These are phyloP conservation scores for Aspergillus pseudoterreus DNA, from an alignment of 2,329 filamentous ascomycete species.

Conservation along the genomic window DNA sequence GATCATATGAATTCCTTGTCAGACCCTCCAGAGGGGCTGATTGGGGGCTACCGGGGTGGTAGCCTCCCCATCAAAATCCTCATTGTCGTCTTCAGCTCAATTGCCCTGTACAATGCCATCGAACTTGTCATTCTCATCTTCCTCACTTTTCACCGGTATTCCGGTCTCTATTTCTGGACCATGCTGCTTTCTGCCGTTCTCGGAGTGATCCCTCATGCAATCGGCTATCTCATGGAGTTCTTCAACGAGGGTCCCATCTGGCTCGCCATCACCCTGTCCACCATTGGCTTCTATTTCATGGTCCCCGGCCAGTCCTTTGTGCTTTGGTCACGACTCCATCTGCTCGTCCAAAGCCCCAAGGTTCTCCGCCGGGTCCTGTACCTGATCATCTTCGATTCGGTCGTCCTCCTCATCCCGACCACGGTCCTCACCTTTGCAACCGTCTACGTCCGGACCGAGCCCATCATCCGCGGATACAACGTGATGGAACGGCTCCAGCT, in stretches of 20 bases:
- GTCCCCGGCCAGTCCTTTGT: conserved; percentile 61
- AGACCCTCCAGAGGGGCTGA: conserved; percentile 25
- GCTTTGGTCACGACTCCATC: conserved; percentile 59
- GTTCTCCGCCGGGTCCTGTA: conserved; percentile 49
- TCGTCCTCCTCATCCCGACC: conserved; percentile 52
- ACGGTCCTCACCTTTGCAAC: conserved; percentile 52
- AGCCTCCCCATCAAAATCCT: conserved; percentile 22
- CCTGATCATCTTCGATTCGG: conserved; percentile 55
- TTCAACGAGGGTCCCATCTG: conserved; percentile 32
- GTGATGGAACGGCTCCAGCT: conserved; percentile 43
- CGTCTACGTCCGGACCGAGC: conserved; percentile 20
- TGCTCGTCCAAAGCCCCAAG: conserved; percentile 51
- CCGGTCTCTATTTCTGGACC: conserved; percentile 42
- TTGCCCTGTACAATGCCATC: conserved; percentile 48
- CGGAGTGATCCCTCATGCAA: conserved; percentile 34
- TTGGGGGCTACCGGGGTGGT: conserved; percentile 24
- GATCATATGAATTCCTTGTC: conserved; percentile 15
- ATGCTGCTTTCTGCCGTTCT: conserved; percentile 33
- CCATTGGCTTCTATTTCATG: conserved; percentile 56
- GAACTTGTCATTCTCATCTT: conserved; percentile 39
- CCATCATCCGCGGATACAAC: conserved; percentile 38
- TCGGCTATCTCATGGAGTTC: conserved; percentile 41
- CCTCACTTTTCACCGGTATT: conserved; percentile 33
- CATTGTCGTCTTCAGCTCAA: conserved; percentile 33
- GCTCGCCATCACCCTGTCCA: conserved; percentile 38